Evolutionary conservation across 306 rosid species (phyloP).

Genomic region (Gleditsia sinensis): DNA sequence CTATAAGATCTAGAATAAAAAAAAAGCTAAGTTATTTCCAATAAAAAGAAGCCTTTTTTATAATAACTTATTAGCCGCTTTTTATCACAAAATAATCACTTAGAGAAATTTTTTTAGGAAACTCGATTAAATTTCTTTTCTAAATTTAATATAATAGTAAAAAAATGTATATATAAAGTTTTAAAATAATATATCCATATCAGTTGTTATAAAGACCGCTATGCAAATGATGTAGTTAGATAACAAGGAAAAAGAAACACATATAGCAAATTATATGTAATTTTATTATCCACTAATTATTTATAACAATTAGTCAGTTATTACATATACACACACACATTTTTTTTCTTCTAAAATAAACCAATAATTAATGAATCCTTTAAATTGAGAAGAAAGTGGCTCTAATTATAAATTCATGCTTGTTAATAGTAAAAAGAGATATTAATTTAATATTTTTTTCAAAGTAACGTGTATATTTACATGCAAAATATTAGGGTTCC

Average conservation of each 20-base stretch:
- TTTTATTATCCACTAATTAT: too few species aligned
- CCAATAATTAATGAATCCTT: too few species aligned
- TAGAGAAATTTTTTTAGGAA: not conserved
- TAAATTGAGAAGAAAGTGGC: too few species aligned
- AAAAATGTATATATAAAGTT: not conserved
- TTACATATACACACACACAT: too few species aligned
- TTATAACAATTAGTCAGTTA: too few species aligned
- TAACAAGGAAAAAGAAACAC: too few species aligned
- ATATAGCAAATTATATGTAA: not conserved
- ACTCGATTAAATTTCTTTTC: not conserved
- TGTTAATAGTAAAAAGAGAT: too few species aligned
- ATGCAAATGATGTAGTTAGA: not conserved
- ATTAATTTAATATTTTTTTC: too few species aligned
- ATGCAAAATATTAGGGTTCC: too few species aligned
- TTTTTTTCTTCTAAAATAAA: too few species aligned
- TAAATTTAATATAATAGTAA: not conserved
- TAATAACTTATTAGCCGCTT: conserved; percentile 10
- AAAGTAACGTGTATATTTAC: too few species aligned
- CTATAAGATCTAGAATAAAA: not conserved
- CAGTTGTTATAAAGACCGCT: not conserved
- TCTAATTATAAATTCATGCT: too few species aligned
- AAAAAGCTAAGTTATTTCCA: not conserved
- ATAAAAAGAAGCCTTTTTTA: not conserved
- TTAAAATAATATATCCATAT: not conserved
- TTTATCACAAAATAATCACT: conserved; percentile 26